Base-by-base conservation (phyloP, 768 basidiomycete species). In the Leccinum subtestaceum region DNA sequence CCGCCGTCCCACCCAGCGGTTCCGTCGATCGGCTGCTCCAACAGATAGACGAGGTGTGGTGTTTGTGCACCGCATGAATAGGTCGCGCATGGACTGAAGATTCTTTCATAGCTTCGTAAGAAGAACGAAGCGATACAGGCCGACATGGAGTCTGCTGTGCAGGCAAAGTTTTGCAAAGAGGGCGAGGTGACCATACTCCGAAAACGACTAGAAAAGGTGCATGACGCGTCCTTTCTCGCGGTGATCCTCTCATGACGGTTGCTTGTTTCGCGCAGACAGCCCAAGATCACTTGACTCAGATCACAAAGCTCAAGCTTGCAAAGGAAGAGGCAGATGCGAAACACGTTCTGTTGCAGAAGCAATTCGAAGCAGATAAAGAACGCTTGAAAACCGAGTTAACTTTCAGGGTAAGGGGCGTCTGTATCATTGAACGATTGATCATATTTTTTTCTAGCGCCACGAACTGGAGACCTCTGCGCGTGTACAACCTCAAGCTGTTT, bases 131-230 rank as follows among this genome's bases (percentile, higher is more conserved):
- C 58, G n/a, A 75, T 82, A 19, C 79, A 80, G 56, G 60, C 69
- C 25, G 77, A 78, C 2, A 68, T 85, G 50, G 75, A 80, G 59
- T 76, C 76, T 40, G 83, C 83, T 3, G 69, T 76, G 51, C 80
- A 84, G 50, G 77, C 75, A 8, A 84, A 79, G 60, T 76, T 83
- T 43, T 72, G 77, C 32, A 89, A 85, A 66, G 84, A 88, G 31
- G 90, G 90, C 5, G 89, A 92, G 74, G 87, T 87, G 6, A 78
- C 78, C 15, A 82, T 87, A 43, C 68, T 92, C 53, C 77, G 89
- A 63, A 83, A 82, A 62, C 80, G 72, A n/a, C 80, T 88, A 10
- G 86, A 89, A 63, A 87, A 86, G 79, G 90, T 87, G 65, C 53
- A 12, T 3, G 9, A 11, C 8, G 21, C 31, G 19, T 25, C 15